Base-by-base conservation (phyloP, 306 rosid genomes). In the Quercus agrifolia region DNA sequence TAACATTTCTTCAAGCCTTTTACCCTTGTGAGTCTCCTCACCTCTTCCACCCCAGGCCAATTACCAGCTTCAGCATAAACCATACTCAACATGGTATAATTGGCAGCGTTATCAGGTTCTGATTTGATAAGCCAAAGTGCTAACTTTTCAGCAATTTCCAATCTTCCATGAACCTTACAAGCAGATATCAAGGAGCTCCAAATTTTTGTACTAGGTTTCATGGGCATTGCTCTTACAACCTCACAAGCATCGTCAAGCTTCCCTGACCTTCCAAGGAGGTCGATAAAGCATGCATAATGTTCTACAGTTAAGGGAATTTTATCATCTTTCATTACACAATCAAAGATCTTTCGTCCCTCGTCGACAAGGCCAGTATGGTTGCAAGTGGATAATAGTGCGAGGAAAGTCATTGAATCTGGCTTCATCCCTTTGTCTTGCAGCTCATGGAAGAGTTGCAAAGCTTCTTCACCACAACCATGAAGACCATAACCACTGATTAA, bases 251-350 rank as follows among this genome's bases (percentile, higher is more conserved):
- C 87, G 85, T 88, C 91, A 81, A 91, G 61, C 84, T 86, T 85
- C 31, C 93, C 93, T 67, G 90, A 78, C 77, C 88, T 88, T 75
- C 93, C 97, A 52, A 88, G 91, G 77, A 89, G 92, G 83, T 88
- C 85, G 41, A 89, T 75, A 18, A 76, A 81, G 86, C 93, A 89
- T 78, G 93, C 87, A 67, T 86, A 91, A 67, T 89, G 97, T 82
- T 89, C 91, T 38, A 64, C 13, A 6, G 85, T 80, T 74, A 80
- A 54, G 51, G 78, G 76, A 74, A 83, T 73, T 71, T 82, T 38
- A 58, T 58, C 79, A 19, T 74, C 89, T 74, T 70, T 77, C 38
- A 71, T 73, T 66, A 79, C 66, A 67, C 75, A 77, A 19, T 84
- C 72, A 76, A 91, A 89, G 54, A 89, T 61, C 70, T n/a, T 59